Conservation (phyloP, 139 green algal species). For the Zygnema cylindricum region DNA sequence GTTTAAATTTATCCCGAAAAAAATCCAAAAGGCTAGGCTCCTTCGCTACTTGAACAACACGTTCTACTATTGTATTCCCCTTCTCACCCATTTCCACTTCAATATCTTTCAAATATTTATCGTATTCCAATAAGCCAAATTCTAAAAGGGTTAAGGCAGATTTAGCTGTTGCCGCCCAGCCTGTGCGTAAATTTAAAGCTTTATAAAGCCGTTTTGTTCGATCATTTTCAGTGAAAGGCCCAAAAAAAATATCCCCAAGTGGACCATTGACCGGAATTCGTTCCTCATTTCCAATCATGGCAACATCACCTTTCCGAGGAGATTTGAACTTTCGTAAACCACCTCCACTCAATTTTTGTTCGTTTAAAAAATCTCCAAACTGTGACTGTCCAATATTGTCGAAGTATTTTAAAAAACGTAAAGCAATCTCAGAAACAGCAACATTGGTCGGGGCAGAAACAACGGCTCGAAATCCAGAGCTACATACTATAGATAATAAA, state of each 20-base stretch:
- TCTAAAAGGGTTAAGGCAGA: background rate
- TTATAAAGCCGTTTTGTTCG: background rate
- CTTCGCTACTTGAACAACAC: background rate
- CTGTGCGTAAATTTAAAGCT: background rate
- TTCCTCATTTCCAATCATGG: constrained; percentile 6
- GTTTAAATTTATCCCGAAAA: background rate
- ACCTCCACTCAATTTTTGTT: background rate
- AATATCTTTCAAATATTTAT: background rate
- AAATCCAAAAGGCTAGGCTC: background rate
- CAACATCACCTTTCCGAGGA: constrained; percentile 3
- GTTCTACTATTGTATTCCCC: background rate
- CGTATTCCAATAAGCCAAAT: background rate
- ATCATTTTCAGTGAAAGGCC: background rate
- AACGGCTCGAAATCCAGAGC: constrained; percentile 19
- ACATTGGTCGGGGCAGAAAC: constrained; percentile 59
- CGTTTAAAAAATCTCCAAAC: background rate
- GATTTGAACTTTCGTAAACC: background rate
- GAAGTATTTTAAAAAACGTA: constrained; percentile 12
- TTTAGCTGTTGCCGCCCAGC: background rate
- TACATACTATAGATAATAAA: constrained; percentile 10
- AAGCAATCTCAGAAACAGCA: constrained; percentile 33
- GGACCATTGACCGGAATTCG: background rate
- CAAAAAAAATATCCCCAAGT: background rate
- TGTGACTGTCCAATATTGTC: background rate
- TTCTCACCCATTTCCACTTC: background rate